These are phyloP conservation scores for Leucocoprinus leucothites DNA, from an alignment of 768 basidiomycete genomes.

Conservation along the genomic window DNA sequence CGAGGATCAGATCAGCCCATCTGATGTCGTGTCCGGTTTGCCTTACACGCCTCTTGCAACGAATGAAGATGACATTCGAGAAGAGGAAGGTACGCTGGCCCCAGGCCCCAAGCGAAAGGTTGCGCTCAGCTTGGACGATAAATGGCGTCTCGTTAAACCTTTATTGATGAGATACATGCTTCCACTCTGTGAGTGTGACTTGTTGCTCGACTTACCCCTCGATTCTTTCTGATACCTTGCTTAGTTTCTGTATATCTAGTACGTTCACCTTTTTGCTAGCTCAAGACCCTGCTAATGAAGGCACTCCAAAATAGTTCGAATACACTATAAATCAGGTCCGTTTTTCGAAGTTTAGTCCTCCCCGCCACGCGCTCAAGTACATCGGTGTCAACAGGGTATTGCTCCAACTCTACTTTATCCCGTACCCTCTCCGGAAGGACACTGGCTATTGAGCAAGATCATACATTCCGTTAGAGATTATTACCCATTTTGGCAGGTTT, in stretches of 20 bases:
- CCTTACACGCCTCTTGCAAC: constrained; percentile 46
- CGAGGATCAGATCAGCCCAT: constrained; percentile 33
- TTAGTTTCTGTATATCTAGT: constrained; percentile 45
- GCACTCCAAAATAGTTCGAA: constrained; percentile 55
- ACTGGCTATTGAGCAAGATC: constrained; percentile 67
- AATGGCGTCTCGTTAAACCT: constrained; percentile 79
- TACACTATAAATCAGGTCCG: constrained; percentile 86
- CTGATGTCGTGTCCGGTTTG: constrained; percentile 25
- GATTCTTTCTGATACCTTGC: background rate
- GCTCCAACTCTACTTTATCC: constrained; percentile 89
- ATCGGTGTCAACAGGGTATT: constrained; percentile 56
- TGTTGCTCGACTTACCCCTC: background rate
- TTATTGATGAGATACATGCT: constrained; percentile 84
- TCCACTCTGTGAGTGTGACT: constrained; percentile 73
- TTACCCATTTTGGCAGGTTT: constrained; percentile 92
- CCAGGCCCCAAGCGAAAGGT: constrained; percentile 40
- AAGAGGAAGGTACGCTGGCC: constrained; percentile 36
- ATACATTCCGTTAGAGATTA: constrained; percentile 88
- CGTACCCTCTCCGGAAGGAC: constrained; percentile 59
- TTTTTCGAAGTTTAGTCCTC: background rate
- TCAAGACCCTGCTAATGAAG: background rate
- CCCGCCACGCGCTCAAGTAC: background rate
- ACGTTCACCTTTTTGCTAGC: constrained; percentile 17
- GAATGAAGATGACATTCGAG: constrained; percentile 36
- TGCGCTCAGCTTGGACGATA: constrained; percentile 65